Evolutionary conservation across 176 grass and related monocot genomes (phyloP), one percentile per base, ranked within the genome.

Genomic region (Carex pumila): DNA sequence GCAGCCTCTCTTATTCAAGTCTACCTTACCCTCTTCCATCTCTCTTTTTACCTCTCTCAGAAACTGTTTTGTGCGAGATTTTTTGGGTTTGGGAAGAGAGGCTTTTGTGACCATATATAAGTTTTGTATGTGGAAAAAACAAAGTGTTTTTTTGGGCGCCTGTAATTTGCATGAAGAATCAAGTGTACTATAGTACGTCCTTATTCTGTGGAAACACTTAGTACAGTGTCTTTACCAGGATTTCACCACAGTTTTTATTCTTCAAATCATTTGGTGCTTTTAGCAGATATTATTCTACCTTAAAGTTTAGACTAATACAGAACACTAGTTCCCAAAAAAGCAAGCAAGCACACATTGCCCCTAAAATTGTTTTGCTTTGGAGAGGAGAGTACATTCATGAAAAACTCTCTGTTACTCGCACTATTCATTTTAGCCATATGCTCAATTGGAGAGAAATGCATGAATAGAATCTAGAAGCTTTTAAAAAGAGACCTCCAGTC

Each of bases 1-100:
- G 86, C 95, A 97, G 0, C 95, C 94, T 68, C 68, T 88, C 85
- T 52, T 65, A 12, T 17, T 21, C 67, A 17, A 41, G 21, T 13
- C 50, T 49, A 80, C 80, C 14, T 45, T 81, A 73, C 85, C 74
- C 83, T 85, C 71, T 85, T 79, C 83, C 62, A 13, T 82, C 78
- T 65, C 41, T 79, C 18, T 80, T 80, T 60, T 59, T 4, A 70
- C 21, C 59, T 30, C 59, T 52, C 45, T 43, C 21, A 83, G 67
- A 50, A 31, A 1, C 13, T n/a, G n/a, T 30, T 30, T 81, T 65
- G 32, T 30, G 65, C 13, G 13, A 47, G 34, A 65, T 59, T 10
- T 61, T 29, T 65, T 29, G 45, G 39, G 13, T 82, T 21, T 6
- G 15, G 6, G 10, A 22, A 7, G 22, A 14, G 19, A 67, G 36